A percentile compares a stretch with the other conserved stretches of the same genome.
Conservation (phyloP, 108 stramenopile genomes). For the Pseudonitzschia multistriata region DNA sequence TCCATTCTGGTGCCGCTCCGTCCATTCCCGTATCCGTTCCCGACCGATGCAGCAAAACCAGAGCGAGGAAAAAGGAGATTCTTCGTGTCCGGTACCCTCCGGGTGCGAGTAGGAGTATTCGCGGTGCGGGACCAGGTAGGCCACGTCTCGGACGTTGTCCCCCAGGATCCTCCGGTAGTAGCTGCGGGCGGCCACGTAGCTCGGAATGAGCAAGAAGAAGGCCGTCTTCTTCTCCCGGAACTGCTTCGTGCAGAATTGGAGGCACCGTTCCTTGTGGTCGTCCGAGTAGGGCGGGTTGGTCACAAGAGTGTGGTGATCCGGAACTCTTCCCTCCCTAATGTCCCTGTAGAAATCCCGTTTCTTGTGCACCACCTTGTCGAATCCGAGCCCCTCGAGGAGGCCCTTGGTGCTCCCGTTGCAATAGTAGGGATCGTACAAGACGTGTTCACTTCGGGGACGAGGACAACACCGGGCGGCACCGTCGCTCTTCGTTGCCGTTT, state of each 20-base stretch:
- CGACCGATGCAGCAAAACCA: slow-evolving; percentile 64
- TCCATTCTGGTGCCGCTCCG: not conserved
- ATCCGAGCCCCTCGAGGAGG: slow-evolving; percentile 50
- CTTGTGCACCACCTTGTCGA: slow-evolving; percentile 54
- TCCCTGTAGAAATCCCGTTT: slow-evolving; percentile 87
- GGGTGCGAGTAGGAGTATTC: slow-evolving; percentile 84
- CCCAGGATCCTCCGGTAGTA: slow-evolving; percentile 56
- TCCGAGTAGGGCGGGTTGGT: slow-evolving; percentile 92
- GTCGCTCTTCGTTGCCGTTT: not conserved
- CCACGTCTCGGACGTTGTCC: slow-evolving; percentile 36
- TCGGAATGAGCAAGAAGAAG: slow-evolving; percentile 86
- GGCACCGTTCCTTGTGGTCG: slow-evolving; percentile 79
- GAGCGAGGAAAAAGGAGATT: slow-evolving; percentile 69
- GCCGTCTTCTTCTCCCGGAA: slow-evolving; percentile 34
- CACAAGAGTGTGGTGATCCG: slow-evolving; percentile 68
- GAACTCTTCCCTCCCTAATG: slow-evolving; percentile 48
- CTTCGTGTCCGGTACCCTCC: slow-evolving; percentile 79
- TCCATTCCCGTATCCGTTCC: not conserved
- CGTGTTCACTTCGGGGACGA: slow-evolving; percentile 9
- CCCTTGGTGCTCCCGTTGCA: slow-evolving; percentile 61
- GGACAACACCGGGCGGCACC: not conserved
- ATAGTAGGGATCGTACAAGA: slow-evolving; percentile 82
- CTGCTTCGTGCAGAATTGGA: slow-evolving; percentile 62
- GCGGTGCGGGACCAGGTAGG: slow-evolving; percentile 58
- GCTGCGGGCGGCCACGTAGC: slow-evolving; percentile 74